Evolutionary conservation across 1,284 basidiomycete species (phyloP), one percentile per base, ranked within the genome.

Genomic region (Waitea zeae): DNA sequence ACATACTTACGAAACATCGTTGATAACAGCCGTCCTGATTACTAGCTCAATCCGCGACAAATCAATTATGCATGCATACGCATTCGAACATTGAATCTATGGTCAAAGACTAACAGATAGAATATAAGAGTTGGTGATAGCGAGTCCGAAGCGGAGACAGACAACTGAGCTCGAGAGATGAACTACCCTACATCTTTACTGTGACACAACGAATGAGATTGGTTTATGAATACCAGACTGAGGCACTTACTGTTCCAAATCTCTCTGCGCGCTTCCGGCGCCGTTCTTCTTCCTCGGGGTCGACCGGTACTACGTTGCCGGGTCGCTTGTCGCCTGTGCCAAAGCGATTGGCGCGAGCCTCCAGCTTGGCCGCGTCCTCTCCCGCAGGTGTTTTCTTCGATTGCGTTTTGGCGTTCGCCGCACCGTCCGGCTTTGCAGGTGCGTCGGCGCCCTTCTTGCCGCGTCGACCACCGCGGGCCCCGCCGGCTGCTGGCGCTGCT

Each of bases 191-290:
- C n/a, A n/a, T n/a, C n/a, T n/a, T n/a, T n/a, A n/a, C n/a, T n/a
- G n/a, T 36, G 49, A 46, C 38, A 59, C 47, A 39, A 52, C 44
- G 37, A 45, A 34, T 17, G 49, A 38, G 13, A 52, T n/a, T n/a
- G n/a, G n/a, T n/a, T n/a, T n/a, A 26, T 26, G 24, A 26, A 26
- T 26, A 26, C 9, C 7, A 26, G 24, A 26, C 24, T 9, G n/a
- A 26, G 9, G 33, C 11, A 42, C 12, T 11, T n/a, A n/a, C n/a
- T n/a, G n/a, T n/a, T n/a, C 54, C 67, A 49, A 79, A 79, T 14
- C 74, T 59, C 45, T 72, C 72, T 27, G 71, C 70, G 6, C 75
- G 58, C 49, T 71, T 78, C 48, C 52, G 63, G 34, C 72, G 53
- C 30, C 59, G 59, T 42, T 72, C 70, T 31, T 56, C 47, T 46